Evolutionary conservation across 768 basidiomycete genomes (phyloP), one percentile per base, ranked within the genome.

Genomic region (Mycena albidolilacea): DNA sequence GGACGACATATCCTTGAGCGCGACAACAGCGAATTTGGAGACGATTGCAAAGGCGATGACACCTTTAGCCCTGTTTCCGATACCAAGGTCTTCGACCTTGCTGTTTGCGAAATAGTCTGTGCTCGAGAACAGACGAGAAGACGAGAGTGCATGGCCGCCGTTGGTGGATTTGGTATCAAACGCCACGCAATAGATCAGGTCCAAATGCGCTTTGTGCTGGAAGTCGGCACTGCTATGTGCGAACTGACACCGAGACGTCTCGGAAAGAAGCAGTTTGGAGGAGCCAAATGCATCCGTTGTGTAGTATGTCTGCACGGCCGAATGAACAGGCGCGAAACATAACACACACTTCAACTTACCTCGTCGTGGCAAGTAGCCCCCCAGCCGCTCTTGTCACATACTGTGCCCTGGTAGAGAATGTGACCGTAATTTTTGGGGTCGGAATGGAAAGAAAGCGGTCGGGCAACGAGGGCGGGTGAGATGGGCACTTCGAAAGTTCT

Each of bases 41-140:
- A 98, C 95, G 66, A 97, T 94, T 0, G 97, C 97, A 64, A 99
- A 90, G 0, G 96, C 97, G 6, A 95, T 87, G n/a, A 99, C 92
- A 0, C 97, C 98, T 41, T 90, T 91, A 0, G 96, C 94, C 64
- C 92, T 91, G 82, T 92, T 95, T 7, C 91, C 92, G 19, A 96
- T 93, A 1, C 97, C 95, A 0, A 99, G 87, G 77, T 96, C 94
- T 77, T 97, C 96, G 58, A 93, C 85, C n/a, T 86, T 86, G 57
- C 80, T 87, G 7, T 91, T 79, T 4, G 85, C 76, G 87, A 97
- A 99, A 81, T 95, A 99, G 84, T 98, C 95, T 2, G 91, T 90
- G 68, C 91, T 94, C 46, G 92, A 92, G 85, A 89, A 98, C 50
- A 99, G 90, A 8, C 94, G 90, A 59, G 90, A 91, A 35, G 90